Percentiles rank a stretch among this genome's conserved stretches.
Conservation (phyloP, 768 basidiomycete genomes). For the Cystofilobasidium ferigula region DNA sequence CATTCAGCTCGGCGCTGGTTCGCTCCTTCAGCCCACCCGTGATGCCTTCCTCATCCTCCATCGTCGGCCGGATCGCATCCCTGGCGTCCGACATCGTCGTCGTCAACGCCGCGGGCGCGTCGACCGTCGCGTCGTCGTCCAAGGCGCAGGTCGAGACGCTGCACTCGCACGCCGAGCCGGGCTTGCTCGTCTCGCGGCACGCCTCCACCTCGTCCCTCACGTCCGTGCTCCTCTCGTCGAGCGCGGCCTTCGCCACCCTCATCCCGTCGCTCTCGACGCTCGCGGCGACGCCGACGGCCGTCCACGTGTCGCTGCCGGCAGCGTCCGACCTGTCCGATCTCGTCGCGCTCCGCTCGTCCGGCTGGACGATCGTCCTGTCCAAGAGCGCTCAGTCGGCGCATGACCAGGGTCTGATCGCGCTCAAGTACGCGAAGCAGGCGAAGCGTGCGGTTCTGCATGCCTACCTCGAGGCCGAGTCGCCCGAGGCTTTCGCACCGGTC, state of each 20-base stretch:
- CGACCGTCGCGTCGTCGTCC: conserved; percentile 10
- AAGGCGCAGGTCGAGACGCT: conserved; percentile 13
- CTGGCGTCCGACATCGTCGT: conserved; percentile 20
- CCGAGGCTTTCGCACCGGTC: conserved; percentile 45
- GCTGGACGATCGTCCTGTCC: conserved; percentile 74
- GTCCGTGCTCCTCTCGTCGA: conserved; percentile 24
- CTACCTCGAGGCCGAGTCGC: conserved; percentile 47
- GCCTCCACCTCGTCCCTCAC: conserved; percentile 21
- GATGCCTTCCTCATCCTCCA: conserved; percentile 15
- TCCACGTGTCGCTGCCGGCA: conserved; percentile 25
- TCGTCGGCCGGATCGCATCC: conserved; percentile 21
- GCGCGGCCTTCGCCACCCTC: conserved; percentile 23
- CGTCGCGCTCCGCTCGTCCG: conserved; percentile 62
- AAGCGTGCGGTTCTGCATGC: conserved; percentile 72
- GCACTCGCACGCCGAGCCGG: conserved; percentile 22
- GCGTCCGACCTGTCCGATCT: conserved; percentile 37
- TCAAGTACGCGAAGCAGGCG: conserved; percentile 60
- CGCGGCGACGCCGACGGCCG: conserved; percentile 24
- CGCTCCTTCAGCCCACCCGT: background rate
- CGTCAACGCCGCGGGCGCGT: background rate
- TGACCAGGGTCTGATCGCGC: conserved; percentile 77
- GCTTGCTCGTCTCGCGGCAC: conserved; percentile 14
- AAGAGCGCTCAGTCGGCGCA: conserved; percentile 67
- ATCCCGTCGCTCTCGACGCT: conserved; percentile 28
- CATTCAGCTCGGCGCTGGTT: background rate